phyloP scores from a whole-genome alignment of 1,139 yeast species.

The Meyerozyma carpophila region DNA sequence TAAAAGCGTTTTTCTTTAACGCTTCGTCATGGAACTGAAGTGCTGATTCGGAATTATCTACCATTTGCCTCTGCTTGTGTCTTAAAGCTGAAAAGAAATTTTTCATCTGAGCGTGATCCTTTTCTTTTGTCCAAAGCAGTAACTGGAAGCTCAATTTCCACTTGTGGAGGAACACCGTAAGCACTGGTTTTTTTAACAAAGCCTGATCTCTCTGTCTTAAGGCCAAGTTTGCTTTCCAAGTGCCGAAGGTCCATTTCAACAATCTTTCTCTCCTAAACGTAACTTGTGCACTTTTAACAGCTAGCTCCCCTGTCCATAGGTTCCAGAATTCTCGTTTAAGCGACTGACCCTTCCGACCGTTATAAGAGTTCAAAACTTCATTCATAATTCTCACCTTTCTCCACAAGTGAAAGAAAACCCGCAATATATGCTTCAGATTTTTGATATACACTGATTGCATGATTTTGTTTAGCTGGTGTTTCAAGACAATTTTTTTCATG shows the following conservation, averaged over 20 bases:
- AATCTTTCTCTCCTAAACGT: conserved; percentile 4
- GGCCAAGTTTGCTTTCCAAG: conserved; percentile 14
- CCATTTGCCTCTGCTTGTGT: neutral
- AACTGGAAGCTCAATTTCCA: neutral
- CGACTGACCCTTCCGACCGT: neutral
- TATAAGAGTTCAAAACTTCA: neutral
- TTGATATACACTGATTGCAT: neutral
- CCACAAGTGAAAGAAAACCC: neutral
- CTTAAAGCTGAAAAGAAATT: neutral
- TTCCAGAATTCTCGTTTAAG: neutral
- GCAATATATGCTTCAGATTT: neutral
- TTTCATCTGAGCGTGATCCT: neutral
- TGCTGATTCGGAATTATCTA: neutral
- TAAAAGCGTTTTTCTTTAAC: neutral
- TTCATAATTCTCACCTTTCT: neutral
- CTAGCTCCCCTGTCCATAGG: conserved; percentile 2
- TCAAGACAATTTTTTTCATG: neutral
- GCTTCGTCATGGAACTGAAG: neutral
- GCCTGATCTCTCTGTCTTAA: neutral
- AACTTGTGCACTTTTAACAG: neutral
- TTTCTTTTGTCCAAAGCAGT: neutral
- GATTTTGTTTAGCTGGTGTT: neutral
- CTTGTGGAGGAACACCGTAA: neutral
- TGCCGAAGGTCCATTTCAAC: conserved; percentile 4
- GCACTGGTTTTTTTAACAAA: neutral